Evolutionary conservation across 169 alveolate species (phyloP).

Genomic region (Cryptosporidium andersoni): DNA sequence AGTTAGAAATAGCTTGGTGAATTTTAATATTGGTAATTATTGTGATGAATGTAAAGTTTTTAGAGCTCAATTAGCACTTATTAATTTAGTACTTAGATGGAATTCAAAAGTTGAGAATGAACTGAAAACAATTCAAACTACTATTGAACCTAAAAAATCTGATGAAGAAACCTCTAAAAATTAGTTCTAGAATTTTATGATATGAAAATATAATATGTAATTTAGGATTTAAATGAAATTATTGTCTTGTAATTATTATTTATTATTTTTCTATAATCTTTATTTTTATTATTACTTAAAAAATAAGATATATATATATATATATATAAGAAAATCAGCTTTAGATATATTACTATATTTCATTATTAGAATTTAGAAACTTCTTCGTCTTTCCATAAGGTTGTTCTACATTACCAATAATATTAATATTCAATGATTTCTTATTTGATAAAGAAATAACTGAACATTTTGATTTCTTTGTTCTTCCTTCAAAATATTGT

Average conservation of each 20-base stretch:
- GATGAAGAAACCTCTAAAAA: background rate
- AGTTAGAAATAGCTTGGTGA: conserved; percentile 1
- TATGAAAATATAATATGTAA: too few species aligned
- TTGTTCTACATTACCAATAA: too few species aligned
- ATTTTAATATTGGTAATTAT: conserved; percentile 8
- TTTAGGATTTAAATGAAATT: too few species aligned
- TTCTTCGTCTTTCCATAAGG: too few species aligned
- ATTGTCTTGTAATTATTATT: too few species aligned
- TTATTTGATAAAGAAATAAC: too few species aligned
- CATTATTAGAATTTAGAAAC: too few species aligned
- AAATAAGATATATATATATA: background rate
- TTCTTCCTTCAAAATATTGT: too few species aligned
- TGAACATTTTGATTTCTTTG: too few species aligned
- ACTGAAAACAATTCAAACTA: background rate
- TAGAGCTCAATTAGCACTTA: conserved; percentile 39
- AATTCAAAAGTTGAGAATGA: background rate
- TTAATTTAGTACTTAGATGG: conserved; percentile 12
- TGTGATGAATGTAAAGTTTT: conserved; percentile 31
- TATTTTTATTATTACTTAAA: background rate
- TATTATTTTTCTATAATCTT: background rate
- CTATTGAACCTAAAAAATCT: background rate
- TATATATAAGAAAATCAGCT: background rate
- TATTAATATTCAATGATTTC: too few species aligned
- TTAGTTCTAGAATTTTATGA: background rate
- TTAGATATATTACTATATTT: too few species aligned